A percentile compares a stretch with the other conserved stretches of the same genome.
Evolutionary conservation across 345 rosid genomes (phyloP).

Genomic region (Aethionema arabicum): DNA sequence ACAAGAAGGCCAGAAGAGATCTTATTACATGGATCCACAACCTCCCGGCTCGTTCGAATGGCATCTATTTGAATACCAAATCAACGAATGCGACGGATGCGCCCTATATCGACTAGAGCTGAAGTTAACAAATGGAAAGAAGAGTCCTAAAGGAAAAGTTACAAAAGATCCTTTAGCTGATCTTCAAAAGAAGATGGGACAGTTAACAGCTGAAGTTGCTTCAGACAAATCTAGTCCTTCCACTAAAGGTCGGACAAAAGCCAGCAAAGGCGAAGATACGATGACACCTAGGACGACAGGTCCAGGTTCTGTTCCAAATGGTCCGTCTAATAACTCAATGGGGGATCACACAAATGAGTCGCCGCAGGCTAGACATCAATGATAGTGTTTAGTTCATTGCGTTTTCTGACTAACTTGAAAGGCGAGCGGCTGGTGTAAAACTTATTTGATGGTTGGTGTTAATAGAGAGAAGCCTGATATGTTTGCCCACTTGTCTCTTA

Average conservation of each 20-base stretch:
- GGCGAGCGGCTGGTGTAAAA: slow-evolving; percentile 11
- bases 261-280: slow-evolving; percentile 28
- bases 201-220: slow-evolving; percentile 62
- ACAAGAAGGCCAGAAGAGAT: slow-evolving; percentile 72
- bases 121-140: slow-evolving; percentile 56
- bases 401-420: background rate
- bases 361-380: slow-evolving; percentile 7
- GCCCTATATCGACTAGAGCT: slow-evolving; percentile 72
- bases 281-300: slow-evolving; percentile 16
- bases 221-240: slow-evolving; percentile 43
- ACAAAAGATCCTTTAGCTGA: slow-evolving; percentile 66
- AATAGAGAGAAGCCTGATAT: slow-evolving; percentile 17
- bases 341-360: slow-evolving; percentile 10
- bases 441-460: slow-evolving; percentile 26
- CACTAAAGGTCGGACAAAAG: slow-evolving; percentile 38
- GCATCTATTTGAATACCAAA: slow-evolving; percentile 82
- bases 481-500: slow-evolving; percentile 12
- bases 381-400: slow-evolving; percentile 1
- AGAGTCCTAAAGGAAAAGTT: slow-evolving; percentile 60
- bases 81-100: slow-evolving; percentile 47
- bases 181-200: slow-evolving; percentile 80
- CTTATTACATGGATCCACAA: slow-evolving; percentile 97
- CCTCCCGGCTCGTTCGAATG: slow-evolving; percentile 66
- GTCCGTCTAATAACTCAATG: slow-evolving; percentile 7
- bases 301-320: slow-evolving; percentile 15